phyloP scores from a whole-genome alignment of 352 stramenopile species.

The Thraustochytrium aureum region DNA sequence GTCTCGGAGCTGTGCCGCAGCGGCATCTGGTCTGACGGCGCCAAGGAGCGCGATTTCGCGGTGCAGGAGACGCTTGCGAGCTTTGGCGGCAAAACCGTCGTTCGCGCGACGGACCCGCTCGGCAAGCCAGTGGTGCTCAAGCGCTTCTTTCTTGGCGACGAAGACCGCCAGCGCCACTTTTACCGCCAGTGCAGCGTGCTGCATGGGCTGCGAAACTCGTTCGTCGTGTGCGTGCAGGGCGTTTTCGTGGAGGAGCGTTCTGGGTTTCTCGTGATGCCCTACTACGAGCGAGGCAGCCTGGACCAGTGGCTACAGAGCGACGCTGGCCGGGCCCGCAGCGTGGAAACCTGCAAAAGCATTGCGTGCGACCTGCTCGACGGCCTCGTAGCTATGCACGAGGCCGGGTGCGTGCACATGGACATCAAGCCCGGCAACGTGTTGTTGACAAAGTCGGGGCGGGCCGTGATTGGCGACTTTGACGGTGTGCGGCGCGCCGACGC shows the following conservation, averaged over 20 bases:
- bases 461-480: constrained; percentile 43
- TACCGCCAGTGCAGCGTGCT: background rate
- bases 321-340: background rate
- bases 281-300: background rate
- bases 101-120: background rate
- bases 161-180: background rate
- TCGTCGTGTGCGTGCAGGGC: background rate
- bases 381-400: constrained; percentile 7
- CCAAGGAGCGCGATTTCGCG: too few relatives aligned
- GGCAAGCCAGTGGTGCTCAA: background rate
- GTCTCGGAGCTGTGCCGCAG: too few relatives aligned
- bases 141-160: background rate
- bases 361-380: background rate
- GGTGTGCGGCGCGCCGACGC: background rate
- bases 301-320: background rate
- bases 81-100: too few relatives aligned
- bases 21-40: too few relatives aligned
- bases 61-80: too few relatives aligned
- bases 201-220: background rate
- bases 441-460: background rate
- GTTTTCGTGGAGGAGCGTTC: background rate
- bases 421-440: constrained; percentile 52
- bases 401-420: constrained; percentile 19
- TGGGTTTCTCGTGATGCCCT: background rate
- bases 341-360: background rate